Evolutionary conservation across 2,329 filamentous ascomycete genomes (phyloP).

Genomic region (Sclerotinia glacialis): DNA sequence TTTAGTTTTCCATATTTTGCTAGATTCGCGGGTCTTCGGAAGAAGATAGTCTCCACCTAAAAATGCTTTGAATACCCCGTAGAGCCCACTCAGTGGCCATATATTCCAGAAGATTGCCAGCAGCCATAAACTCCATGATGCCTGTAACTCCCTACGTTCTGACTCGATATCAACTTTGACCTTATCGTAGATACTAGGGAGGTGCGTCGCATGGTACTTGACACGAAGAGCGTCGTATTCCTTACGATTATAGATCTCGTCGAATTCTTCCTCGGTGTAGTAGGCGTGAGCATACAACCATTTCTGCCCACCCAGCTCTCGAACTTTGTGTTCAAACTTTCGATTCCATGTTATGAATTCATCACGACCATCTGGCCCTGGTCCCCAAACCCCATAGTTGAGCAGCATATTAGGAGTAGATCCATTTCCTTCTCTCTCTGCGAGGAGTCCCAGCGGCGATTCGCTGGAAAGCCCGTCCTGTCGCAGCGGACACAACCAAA

Average conservation of each 20-base stretch:
- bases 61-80: slow-evolving; percentile 34
- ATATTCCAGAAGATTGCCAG: slow-evolving; percentile 34
- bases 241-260: slow-evolving; percentile 55
- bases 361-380: slow-evolving; percentile 53
- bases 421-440: slow-evolving; percentile 25
- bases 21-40: slow-evolving; percentile 13
- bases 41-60: slow-evolving; percentile 36
- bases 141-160: slow-evolving; percentile 25
- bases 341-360: slow-evolving; percentile 69
- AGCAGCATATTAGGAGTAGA: slow-evolving; percentile 50
- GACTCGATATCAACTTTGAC: slow-evolving; percentile 54
- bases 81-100: slow-evolving; percentile 38
- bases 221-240: slow-evolving; percentile 61
- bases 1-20: too few relatives aligned
- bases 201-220: slow-evolving; percentile 60
- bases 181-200: slow-evolving; percentile 72
- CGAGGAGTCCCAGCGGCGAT: slow-evolving; percentile 24
- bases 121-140: slow-evolving; percentile 17
- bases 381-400: slow-evolving; percentile 76
- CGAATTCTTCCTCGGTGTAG: slow-evolving; percentile 70
- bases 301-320: slow-evolving; percentile 71
- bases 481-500: slow-evolving; percentile 57
- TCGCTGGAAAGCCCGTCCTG: slow-evolving; percentile 32
- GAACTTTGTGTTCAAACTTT: slow-evolving; percentile 65
- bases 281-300: slow-evolving; percentile 86